Percentiles rank a stretch among this genome's conserved stretches.
Conservation (phyloP, 2,329 filamentous ascomycete species). For the Venturia oleaginea region DNA sequence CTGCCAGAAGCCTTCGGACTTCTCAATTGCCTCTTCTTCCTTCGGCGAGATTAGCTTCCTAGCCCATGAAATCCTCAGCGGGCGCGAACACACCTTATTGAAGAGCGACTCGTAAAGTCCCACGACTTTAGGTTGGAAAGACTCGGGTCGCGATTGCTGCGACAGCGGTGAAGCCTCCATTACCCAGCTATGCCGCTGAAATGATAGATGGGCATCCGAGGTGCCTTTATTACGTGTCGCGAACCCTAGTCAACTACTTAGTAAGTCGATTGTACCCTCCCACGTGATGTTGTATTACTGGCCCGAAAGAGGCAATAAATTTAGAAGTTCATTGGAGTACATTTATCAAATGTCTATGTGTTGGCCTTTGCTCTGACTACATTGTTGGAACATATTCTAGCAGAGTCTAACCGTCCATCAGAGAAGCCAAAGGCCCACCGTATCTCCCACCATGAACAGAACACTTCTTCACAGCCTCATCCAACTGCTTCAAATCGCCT, state of each 20-base stretch:
- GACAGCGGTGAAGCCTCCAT: conserved; percentile 93
- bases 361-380: background rate
- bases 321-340: too few species aligned
- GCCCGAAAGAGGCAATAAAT: background rate
- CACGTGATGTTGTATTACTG: background rate
- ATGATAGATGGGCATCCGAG: background rate
- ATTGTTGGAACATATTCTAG: too few species aligned
- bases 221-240: background rate
- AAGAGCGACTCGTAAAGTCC: conserved; percentile 81
- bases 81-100: conserved; percentile 32
- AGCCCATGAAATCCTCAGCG: conserved; percentile 5
- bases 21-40: conserved; percentile 49
- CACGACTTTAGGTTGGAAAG: conserved; percentile 90
- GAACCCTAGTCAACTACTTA: background rate
- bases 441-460: conserved; percentile 8
- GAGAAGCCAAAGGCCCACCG: conserved; percentile 1
- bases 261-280: background rate
- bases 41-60: conserved; percentile 29
- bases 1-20: conserved; percentile 85
- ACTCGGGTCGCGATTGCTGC: conserved; percentile 79
- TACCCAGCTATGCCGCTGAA: background rate
- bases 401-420: conserved; percentile 2
- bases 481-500: background rate
- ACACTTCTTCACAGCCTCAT: conserved; percentile 8
- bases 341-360: background rate